A percentile compares a stretch with the other conserved stretches of the same genome.
phyloP scores from a whole-genome alignment of 345 rosid genomes.

The Anastatica hierochuntica region DNA sequence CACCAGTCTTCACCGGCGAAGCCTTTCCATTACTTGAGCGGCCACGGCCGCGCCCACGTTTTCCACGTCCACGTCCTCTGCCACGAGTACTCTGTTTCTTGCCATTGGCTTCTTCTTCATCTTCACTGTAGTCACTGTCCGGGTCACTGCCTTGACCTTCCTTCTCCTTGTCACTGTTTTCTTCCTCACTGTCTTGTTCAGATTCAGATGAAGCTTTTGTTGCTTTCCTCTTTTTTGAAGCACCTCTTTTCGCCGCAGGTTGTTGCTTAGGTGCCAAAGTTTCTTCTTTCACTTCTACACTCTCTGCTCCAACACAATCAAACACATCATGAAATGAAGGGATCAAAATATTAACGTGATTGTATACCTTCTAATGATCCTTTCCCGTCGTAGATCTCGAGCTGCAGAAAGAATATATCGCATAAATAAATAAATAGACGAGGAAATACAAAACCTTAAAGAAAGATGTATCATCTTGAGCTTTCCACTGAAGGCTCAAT shows the following conservation, averaged over 20 bases:
- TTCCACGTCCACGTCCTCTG: constrained; percentile 46
- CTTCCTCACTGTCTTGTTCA: constrained; percentile 45
- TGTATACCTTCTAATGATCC: constrained; percentile 61
- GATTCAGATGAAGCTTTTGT: constrained; percentile 57
- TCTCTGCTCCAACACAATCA: constrained; percentile 27
- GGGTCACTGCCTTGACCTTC: constrained; percentile 38
- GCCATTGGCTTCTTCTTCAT: constrained; percentile 43
- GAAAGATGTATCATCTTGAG: background rate
- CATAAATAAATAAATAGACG: background rate
- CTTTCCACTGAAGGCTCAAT: too few species aligned
- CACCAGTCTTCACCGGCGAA: constrained; percentile 37
- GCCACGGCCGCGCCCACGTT: constrained; percentile 34
- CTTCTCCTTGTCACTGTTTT: constrained; percentile 41
- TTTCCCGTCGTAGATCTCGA: constrained; percentile 75
- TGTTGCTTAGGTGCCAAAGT: constrained; percentile 27
- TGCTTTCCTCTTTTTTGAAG: constrained; percentile 48
- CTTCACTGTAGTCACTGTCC: constrained; percentile 24
- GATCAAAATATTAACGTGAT: background rate
- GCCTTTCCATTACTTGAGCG: constrained; percentile 32
- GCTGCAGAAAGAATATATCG: constrained; percentile 37
- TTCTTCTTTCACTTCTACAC: constrained; percentile 37
- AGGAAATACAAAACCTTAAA: background rate
- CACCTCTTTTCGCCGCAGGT: constrained; percentile 34
- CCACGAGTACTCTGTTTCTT: constrained; percentile 39
- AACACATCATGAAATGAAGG: background rate